Base-by-base conservation (phyloP, 1,139 yeast genomes). In the Nakaseomyces kungkrabaensis region DNA sequence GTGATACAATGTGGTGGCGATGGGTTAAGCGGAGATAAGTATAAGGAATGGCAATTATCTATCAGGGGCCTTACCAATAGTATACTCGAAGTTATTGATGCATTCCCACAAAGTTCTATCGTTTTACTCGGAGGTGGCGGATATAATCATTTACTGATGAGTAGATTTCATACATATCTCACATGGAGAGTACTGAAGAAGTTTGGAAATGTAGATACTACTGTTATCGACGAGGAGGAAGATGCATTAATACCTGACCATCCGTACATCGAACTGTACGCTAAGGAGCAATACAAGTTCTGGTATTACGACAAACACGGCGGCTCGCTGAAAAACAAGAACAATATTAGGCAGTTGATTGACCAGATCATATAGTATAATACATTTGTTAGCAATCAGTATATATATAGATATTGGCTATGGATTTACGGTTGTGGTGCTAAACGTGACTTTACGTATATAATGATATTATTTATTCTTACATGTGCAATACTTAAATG, bases 71-170 rank as follows among this genome's bases (percentile, higher is more conserved):
- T 74, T 32, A 73, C 76, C 0, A 42, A 57, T 1, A 68, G 65
- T 1, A 65, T 84, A 1, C 49, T 63, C 9, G 47, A 56, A 4
- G 48, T 78, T 0, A 49, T 80, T 2, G 55, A 61, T 1, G 29
- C 44, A 3, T 48, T 71, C 57, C 59, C 58, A 43, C 11, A 55
- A 31, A 44, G 73, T 56, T 67, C 79, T 52, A 55, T 65, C 0
- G 58, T 85, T 49, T 54, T 85, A 6, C 68, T 85, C 1, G 92
- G 94, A 0, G 94, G 95, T 1, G 94, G 94, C 0, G 94, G 95
- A 0, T 85, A 85, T 60, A 79, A 82, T 55, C 78, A 75, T 52
- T 63, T 73, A 1, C 83, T 83, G 53, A 74, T 79, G 26, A 82
- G 90, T 0, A 74, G 85, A 51, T 78, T 82, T 54, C 81, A 86